These are phyloP conservation scores for Nigrospora sphaerica DNA, from an alignment of 2,329 filamentous ascomycete genomes.

Conservation along the genomic window DNA sequence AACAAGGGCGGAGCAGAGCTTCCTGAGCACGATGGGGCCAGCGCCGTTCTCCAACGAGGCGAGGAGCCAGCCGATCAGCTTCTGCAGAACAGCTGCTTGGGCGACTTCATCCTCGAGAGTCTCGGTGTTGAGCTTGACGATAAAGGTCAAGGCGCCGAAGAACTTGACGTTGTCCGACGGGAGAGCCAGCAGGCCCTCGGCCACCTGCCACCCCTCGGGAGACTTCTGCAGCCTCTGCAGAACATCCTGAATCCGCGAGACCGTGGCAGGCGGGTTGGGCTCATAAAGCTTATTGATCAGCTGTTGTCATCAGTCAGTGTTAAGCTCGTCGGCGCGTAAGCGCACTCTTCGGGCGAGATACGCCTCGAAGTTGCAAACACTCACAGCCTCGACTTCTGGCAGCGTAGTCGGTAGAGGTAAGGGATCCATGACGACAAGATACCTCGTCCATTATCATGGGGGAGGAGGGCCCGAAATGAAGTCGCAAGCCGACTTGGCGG, in stretches of 20 bases:
- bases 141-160: slow-evolving; percentile 87
- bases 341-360: too few species aligned
- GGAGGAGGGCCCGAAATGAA: too few species aligned
- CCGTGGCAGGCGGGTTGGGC: slow-evolving; percentile 38
- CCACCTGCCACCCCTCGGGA: slow-evolving; percentile 77
- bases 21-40: slow-evolving; percentile 58
- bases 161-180: slow-evolving; percentile 74
- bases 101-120: slow-evolving; percentile 58
- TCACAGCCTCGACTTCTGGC: background rate
- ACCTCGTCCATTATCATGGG: background rate
- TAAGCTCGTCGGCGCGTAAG: background rate
- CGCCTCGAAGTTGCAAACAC: background rate
- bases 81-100: slow-evolving; percentile 45
- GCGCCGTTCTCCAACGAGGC: slow-evolving; percentile 42
- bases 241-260: slow-evolving; percentile 57
- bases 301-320: slow-evolving; percentile 13
- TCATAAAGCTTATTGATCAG: slow-evolving; percentile 48
- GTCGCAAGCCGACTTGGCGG: too few species aligned
- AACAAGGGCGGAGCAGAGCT: slow-evolving; percentile 70
- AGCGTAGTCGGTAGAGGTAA: background rate
- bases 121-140: slow-evolving; percentile 90
- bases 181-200: slow-evolving; percentile 64
- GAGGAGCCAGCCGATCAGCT: slow-evolving; percentile 57
- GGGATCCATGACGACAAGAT: background rate
- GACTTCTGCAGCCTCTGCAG: slow-evolving; percentile 75